phyloP scores from a whole-genome alignment of 2,329 filamentous ascomycete genomes.

The Scedosporium aurantiacum region DNA sequence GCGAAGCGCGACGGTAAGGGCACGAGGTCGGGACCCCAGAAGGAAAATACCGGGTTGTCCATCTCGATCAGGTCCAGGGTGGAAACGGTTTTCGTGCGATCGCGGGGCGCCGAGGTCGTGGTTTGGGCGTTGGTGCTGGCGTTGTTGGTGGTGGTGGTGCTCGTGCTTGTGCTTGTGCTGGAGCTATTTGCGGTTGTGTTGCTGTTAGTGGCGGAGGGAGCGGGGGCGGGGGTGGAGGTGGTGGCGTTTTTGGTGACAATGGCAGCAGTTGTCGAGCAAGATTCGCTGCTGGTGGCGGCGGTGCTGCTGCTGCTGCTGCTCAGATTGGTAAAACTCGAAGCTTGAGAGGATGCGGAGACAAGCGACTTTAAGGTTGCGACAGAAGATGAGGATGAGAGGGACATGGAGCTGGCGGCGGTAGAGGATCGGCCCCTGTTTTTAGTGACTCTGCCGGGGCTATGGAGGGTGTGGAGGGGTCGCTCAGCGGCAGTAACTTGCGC shows the following conservation, averaged over 20 bases:
- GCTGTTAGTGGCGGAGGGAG: slow-evolving; percentile 2
- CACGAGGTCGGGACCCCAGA: slow-evolving; percentile 45
- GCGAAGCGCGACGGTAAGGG: slow-evolving; percentile 49
- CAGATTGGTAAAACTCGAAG: background rate
- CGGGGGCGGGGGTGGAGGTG: background rate
- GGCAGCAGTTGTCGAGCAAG: slow-evolving; percentile 1
- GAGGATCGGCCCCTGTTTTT: slow-evolving; percentile 5
- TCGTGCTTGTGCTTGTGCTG: slow-evolving; percentile 2
- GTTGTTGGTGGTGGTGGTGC: background rate
- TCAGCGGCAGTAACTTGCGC: background rate
- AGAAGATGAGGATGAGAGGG: slow-evolving; percentile 1
- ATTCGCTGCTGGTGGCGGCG: background rate
- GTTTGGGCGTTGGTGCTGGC: slow-evolving; percentile 1
- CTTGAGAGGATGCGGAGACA: background rate
- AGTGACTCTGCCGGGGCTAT: slow-evolving; percentile 4
- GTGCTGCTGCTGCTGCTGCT: background rate
- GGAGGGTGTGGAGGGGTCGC: slow-evolving; percentile 5
- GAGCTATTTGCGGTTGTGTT: background rate
- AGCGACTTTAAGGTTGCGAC: background rate
- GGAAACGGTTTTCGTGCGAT: slow-evolving; percentile 3
- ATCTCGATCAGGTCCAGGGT: slow-evolving; percentile 17
- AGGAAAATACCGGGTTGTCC: slow-evolving; percentile 41
- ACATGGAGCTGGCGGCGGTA: background rate
- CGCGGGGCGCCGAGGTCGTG: slow-evolving; percentile 9
- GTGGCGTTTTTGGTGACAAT: background rate